Evolutionary conservation across 129 eudicot species (phyloP).

Genomic region (Artemisia tridentata): DNA sequence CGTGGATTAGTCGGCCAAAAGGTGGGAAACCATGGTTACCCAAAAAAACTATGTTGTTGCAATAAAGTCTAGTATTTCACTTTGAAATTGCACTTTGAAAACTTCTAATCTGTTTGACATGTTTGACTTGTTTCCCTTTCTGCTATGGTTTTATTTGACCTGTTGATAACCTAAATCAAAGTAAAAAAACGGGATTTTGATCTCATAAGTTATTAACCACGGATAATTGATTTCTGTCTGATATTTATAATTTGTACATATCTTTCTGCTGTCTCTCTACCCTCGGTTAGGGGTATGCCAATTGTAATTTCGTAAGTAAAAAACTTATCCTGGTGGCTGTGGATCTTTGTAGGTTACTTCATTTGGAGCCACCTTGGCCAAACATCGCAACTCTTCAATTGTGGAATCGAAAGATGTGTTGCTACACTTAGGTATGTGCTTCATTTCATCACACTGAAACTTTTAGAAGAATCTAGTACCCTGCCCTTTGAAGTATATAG

Average conservation of each 20-base stretch:
- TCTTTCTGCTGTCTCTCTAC: too few species aligned
- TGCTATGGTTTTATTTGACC: not conserved
- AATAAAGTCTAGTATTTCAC: not conserved
- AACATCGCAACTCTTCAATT: conserved; percentile 86
- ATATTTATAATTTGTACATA: too few species aligned
- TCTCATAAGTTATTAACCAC: too few species aligned
- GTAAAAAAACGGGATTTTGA: too few species aligned
- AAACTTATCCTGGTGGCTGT: not conserved
- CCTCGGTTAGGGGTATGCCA: too few species aligned
- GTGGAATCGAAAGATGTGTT: conserved; percentile 87
- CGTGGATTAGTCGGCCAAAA: too few species aligned
- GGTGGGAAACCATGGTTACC: too few species aligned
- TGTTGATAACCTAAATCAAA: not conserved
- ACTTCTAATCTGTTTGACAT: not conserved
- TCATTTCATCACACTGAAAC: not conserved
- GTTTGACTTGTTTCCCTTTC: not conserved
- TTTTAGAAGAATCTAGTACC: not conserved
- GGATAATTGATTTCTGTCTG: too few species aligned
- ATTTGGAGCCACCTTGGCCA: conserved; percentile 79
- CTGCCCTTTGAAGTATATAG: not conserved
- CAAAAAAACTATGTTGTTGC: not conserved
- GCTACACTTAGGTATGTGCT: conserved; percentile 76
- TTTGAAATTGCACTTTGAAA: not conserved
- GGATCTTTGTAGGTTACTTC: conserved; percentile 63
- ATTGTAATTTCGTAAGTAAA: too few species aligned